A percentile compares a stretch with the other conserved stretches of the same genome.
These are phyloP conservation scores for Candida methanosorbosa DNA, from an alignment of 805 yeast genomes.

Conservation along the genomic window DNA sequence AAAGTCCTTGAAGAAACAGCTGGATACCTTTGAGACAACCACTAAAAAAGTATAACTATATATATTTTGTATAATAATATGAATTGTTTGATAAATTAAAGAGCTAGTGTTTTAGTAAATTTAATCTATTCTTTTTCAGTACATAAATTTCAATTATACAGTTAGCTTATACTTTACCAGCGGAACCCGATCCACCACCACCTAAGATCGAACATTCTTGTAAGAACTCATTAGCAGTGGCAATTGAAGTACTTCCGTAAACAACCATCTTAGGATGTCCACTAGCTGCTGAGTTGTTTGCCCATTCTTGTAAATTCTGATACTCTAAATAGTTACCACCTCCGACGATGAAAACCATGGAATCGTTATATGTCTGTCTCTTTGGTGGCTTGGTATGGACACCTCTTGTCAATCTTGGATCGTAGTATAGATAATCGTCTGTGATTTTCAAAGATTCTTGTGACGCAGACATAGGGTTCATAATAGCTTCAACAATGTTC, in stretches of 20 bases:
- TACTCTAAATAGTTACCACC: constrained; percentile 96
- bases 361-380: constrained; percentile 71
- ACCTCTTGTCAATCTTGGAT: constrained; percentile 81
- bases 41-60: neutral
- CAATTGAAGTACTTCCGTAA: constrained; percentile 79
- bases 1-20: constrained; percentile 47
- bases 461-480: constrained; percentile 69
- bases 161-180: too few species aligned
- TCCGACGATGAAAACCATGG: constrained; percentile 88
- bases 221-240: constrained; percentile 63
- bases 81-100: too few species aligned
- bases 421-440: constrained; percentile 85
- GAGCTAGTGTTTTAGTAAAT: too few species aligned
- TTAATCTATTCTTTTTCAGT: too few species aligned
- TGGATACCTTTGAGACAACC: constrained; percentile 8
- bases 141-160: too few species aligned
- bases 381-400: constrained; percentile 84
- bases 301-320: constrained; percentile 90
- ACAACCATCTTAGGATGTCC: constrained; percentile 44
- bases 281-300: constrained; percentile 15
- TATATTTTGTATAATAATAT: neutral
- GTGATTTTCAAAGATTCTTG: constrained; percentile 61
- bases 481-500: constrained; percentile 80
- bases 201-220: constrained; percentile 55
- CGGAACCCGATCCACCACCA: neutral